These are phyloP conservation scores for Chaetomium cochliodes DNA, from an alignment of 495 filamentous ascomycete genomes.

Conservation along the genomic window DNA sequence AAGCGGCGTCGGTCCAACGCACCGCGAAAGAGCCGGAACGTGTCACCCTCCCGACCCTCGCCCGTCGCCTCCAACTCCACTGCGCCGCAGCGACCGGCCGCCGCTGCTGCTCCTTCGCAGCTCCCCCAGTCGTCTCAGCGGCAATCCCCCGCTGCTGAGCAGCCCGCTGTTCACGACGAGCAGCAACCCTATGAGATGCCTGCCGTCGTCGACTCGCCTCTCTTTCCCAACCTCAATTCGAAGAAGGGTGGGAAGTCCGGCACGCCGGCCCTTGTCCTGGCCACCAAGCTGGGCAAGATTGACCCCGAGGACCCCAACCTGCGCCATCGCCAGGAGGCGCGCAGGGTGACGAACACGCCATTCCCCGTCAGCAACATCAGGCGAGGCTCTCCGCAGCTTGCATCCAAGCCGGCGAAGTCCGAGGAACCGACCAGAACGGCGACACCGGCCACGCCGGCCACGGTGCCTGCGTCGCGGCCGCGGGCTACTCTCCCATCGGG, in stretches of 20 bases:
- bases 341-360: constrained; percentile 22
- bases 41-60: constrained; percentile 33
- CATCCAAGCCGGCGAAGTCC: constrained; percentile 1
- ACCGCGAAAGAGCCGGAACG: constrained; percentile 40
- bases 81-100: constrained; percentile 14
- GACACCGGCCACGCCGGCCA: constrained; percentile 18
- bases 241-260: constrained; percentile 29
- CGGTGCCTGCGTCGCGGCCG: constrained; percentile 18
- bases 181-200: constrained; percentile 37
- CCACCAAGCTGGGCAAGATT: constrained; percentile 35
- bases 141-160: constrained; percentile 24
- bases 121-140: constrained; percentile 8
- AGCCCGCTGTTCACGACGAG: constrained; percentile 15
- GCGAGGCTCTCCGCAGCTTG: background rate
- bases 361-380: constrained; percentile 24
- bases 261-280: constrained; percentile 22
- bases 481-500: constrained; percentile 22
- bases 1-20: constrained; percentile 33
- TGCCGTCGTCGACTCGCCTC: constrained; percentile 32
- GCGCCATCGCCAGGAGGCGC: constrained; percentile 32
- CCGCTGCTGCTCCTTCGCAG: constrained; percentile 12
- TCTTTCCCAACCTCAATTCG: constrained; percentile 28
- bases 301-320: constrained; percentile 33
- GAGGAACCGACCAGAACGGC: constrained; percentile 13
- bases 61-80: constrained; percentile 29